Base-by-base conservation (phyloP, 192 early-diverging fungal genomes). In the Phlyctochytrium arcticum region DNA sequence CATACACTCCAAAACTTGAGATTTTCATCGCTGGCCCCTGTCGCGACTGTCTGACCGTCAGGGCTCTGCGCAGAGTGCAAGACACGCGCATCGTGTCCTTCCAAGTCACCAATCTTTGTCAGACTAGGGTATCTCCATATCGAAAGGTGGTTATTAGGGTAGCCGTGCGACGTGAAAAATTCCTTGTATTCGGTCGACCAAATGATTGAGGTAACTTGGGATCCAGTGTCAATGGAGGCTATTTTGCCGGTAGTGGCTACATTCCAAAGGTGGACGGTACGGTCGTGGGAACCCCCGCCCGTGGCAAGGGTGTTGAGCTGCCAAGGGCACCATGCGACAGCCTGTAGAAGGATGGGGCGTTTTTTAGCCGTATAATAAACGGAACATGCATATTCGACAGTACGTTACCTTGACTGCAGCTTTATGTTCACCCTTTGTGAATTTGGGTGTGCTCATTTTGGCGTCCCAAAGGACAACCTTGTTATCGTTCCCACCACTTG, bases 321-420 rank as follows among this genome's bases (percentile, higher is more conserved):
- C 91, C 90, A 95, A 24, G 95, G 94, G 70, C 93, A 93, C 95
- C 94, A 98, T 17, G 95, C 92, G 17, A 98, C 60, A 1, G 94
- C 94, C 90, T 90, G n/a, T 42, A 42, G 39, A n/a, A 42, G 39
- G 8, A 10, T n/a, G 9, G 39, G 23, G 8, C 54, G 5, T 56
- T 10, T 9, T 32, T n/a, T n/a, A 7, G 27, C 21, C 49, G 23
- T 26, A 51, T 7, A 51, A 15, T n/a, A 6, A 51, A 7, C 19
- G n/a, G 6, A 7, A 21, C 49, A 23, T 7, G 27, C 8, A 7
- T 21, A 15, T n/a, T n/a, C n/a, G n/a, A n/a, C 15, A 53, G 15
- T 9, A 5, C 30, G 3, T 12, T 48, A 84, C 82, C 81, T 84
- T 84, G 17, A 85, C 83, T 24, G 80, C 83, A 19, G 81, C 78